These are phyloP conservation scores for Chytriomyces sp. DNA, from an alignment of 192 early-diverging fungal genomes.

Conservation along the genomic window DNA sequence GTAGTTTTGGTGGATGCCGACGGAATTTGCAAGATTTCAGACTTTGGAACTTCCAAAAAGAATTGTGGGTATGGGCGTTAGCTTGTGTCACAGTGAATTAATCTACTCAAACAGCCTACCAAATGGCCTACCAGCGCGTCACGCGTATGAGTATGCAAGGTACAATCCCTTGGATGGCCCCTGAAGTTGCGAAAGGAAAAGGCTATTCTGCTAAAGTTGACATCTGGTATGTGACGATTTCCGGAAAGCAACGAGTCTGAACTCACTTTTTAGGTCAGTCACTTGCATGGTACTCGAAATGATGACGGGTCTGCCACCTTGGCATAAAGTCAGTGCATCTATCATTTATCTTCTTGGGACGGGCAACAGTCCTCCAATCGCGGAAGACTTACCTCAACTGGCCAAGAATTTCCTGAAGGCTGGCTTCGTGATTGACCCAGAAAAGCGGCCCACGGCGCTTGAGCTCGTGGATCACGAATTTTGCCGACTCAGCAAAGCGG, in stretches of 20 bases:
- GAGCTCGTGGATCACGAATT: slow-evolving; percentile 72
- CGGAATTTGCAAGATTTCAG: slow-evolving; percentile 92
- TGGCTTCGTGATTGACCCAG: slow-evolving; percentile 81
- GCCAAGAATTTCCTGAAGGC: slow-evolving; percentile 71
- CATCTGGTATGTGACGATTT: slow-evolving; percentile 68
- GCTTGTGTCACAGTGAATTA: not conserved
- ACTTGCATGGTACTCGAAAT: slow-evolving; percentile 95
- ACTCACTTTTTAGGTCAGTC: slow-evolving; percentile 51
- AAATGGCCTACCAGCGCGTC: slow-evolving; percentile 51
- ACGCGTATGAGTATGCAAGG: slow-evolving; percentile 85
- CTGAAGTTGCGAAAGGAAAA: slow-evolving; percentile 80
- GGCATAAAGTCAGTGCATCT: slow-evolving; percentile 55
- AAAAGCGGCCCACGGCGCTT: slow-evolving; percentile 74
- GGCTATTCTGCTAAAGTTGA: slow-evolving; percentile 92
- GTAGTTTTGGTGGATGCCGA: slow-evolving; percentile 85
- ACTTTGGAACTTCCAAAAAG: slow-evolving; percentile 94
- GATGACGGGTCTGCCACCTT: slow-evolving; percentile 92
- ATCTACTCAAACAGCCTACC: slow-evolving; percentile 20
- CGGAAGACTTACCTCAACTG: slow-evolving; percentile 47
- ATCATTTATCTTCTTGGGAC: slow-evolving; percentile 77
- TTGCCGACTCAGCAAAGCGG: slow-evolving; percentile 22
- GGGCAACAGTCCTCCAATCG: slow-evolving; percentile 81
- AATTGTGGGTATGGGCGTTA: slow-evolving; percentile 40
- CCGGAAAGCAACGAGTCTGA: not conserved
- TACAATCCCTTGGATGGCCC: slow-evolving; percentile 94